phyloP scores from a whole-genome alignment of 805 yeast genomes.

The Candida nemodendra region DNA sequence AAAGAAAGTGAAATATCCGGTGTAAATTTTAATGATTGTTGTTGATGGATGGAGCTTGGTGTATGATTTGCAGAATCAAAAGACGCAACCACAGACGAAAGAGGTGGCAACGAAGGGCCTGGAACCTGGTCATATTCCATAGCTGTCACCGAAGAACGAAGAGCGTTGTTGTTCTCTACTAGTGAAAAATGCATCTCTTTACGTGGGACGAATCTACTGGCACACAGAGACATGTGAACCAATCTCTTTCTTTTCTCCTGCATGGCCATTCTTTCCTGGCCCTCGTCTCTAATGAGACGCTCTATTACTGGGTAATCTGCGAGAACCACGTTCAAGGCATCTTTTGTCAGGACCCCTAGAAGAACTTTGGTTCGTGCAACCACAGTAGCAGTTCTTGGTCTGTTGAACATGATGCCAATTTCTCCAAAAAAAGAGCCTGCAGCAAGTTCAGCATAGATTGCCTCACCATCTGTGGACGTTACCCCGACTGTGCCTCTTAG shows the following conservation, averaged over 20 bases:
- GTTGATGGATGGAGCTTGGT: neutral
- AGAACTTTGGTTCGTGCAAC: slow-evolving; percentile 66
- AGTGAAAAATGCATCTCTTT: slow-evolving; percentile 6
- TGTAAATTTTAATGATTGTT: neutral
- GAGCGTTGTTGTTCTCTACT: slow-evolving; percentile 7
- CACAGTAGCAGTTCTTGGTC: slow-evolving; percentile 80
- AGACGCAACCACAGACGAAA: slow-evolving; percentile 7
- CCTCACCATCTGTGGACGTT: slow-evolving; percentile 74
- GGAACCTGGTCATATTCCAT: slow-evolving; percentile 35
- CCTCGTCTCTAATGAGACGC: slow-evolving; percentile 70
- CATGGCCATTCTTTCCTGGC: slow-evolving; percentile 73
- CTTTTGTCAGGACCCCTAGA: slow-evolving; percentile 66
- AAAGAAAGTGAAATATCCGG: neutral
- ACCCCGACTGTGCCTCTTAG: slow-evolving; percentile 75
- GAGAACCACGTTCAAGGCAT: slow-evolving; percentile 56
- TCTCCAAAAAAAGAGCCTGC: slow-evolving; percentile 78
- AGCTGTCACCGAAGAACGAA: slow-evolving; percentile 32
- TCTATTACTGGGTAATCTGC: slow-evolving; percentile 65
- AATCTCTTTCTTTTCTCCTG: slow-evolving; percentile 58
- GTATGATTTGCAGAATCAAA: neutral
- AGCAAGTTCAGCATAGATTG: slow-evolving; percentile 65
- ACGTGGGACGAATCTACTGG: slow-evolving; percentile 11
- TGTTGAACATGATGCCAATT: slow-evolving; percentile 69
- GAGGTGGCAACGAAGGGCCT: slow-evolving; percentile 41
- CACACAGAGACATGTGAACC: slow-evolving; percentile 33